Evolutionary conservation across 2,329 filamentous ascomycete species (phyloP).

Genomic region (Aspergillus sp.): DNA sequence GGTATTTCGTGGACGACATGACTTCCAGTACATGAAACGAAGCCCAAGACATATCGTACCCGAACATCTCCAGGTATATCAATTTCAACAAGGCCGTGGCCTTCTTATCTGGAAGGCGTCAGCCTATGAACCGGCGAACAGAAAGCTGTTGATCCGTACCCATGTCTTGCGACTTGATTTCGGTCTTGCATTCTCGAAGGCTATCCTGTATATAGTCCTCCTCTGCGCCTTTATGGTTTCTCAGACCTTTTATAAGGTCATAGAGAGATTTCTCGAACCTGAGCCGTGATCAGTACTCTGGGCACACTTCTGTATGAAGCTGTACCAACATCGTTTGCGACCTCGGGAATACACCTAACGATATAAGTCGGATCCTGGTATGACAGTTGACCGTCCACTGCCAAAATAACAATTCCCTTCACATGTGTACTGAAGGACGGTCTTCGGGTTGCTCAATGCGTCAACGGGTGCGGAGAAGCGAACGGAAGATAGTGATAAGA

Average conservation of each 20-base stretch:
- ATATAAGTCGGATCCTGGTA: too few relatives aligned
- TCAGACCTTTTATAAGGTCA: constrained; percentile 94
- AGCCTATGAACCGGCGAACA: background rate
- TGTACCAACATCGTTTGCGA: constrained; percentile 12
- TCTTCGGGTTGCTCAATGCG: background rate
- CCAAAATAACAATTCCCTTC: too few relatives aligned
- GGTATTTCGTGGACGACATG: constrained; percentile 93
- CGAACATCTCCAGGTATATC: constrained; percentile 98
- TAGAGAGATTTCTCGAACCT: constrained; percentile 99
- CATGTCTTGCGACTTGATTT: constrained; percentile 93
- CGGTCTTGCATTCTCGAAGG: constrained; percentile 90
- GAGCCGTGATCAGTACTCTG: background rate
- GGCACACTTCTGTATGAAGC: background rate
- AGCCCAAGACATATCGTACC: constrained; percentile 99
- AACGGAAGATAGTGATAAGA: too few relatives aligned
- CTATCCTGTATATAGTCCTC: constrained; percentile 92
- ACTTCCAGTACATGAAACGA: constrained; percentile 98
- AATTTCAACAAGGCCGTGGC: constrained; percentile 93
- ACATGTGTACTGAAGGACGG: too few relatives aligned
- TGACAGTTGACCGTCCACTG: too few relatives aligned
- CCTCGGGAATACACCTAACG: background rate
- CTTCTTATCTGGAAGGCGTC: constrained; percentile 70
- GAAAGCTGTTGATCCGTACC: constrained; percentile 50
- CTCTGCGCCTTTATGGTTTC: constrained; percentile 93
- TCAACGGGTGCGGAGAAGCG: too few relatives aligned